Evolutionary conservation across 192 early-diverging fungal genomes (phyloP).

Genomic region (Phycomyces blakesleeanus): DNA sequence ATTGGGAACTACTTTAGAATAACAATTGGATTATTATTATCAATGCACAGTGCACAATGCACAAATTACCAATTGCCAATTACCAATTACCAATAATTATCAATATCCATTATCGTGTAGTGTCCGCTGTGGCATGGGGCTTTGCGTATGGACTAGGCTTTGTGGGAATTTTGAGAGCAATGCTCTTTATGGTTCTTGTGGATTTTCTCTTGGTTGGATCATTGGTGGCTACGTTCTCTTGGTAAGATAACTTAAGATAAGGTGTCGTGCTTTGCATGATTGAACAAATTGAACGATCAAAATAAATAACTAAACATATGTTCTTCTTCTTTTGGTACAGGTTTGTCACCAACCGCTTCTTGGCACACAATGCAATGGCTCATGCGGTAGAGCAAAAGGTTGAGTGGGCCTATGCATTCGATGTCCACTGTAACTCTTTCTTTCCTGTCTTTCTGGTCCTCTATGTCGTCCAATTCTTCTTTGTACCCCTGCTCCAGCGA

Average conservation of each 20-base stretch:
- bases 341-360: conserved; percentile 75
- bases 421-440: conserved; percentile 97
- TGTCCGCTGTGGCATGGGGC: conserved; percentile 81
- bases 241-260: conserved; percentile 62
- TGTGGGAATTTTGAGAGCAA: conserved; percentile 65
- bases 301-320: not conserved
- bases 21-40: too few relatives aligned
- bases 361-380: conserved; percentile 63
- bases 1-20: too few relatives aligned
- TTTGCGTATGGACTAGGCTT: conserved; percentile 66
- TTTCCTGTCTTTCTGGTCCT: conserved; percentile 83
- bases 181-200: conserved; percentile 77
- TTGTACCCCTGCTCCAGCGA: conserved; percentile 77
- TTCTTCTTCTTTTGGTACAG: conserved; percentile 28
- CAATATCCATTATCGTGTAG: too few relatives aligned
- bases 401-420: conserved; percentile 96
- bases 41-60: too few relatives aligned
- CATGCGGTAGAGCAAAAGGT: conserved; percentile 84
- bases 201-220: conserved; percentile 76
- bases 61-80: too few relatives aligned
- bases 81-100: too few relatives aligned
- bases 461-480: conserved; percentile 92
- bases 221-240: conserved; percentile 64
- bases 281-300: not conserved
- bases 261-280: too few relatives aligned